Base-by-base conservation (phyloP, 805 yeast genomes). In the Candida adriatica region DNA sequence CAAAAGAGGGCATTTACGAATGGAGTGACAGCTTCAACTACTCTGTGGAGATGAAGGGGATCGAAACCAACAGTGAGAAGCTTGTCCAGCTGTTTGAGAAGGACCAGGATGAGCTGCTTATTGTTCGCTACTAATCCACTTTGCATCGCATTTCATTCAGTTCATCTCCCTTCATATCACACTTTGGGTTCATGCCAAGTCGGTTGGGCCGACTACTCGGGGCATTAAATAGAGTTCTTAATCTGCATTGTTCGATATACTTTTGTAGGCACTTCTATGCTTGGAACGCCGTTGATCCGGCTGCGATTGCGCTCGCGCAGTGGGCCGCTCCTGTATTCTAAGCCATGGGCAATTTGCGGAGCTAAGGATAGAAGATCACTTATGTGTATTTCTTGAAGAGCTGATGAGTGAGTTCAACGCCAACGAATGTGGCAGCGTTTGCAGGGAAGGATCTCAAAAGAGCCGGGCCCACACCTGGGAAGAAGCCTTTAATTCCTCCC, bases 391-490 rank as follows among this genome's bases (percentile, higher is more conserved):
- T 55, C 35, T 56, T 58, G 36, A 61, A 60, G 38, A 59, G 43
- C 14, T 56, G 51, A 37, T 59, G 66, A 6, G 95, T 84, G 36
- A 88, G 51, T 57, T 90, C 98, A 18, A 90, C 97, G 28, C 97
- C 98, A 21, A 86, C 71, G 63, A 90, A 90, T 3, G 97, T 88
- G 7, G 98, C 97, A n/a, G 98, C 98, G 59, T 92, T 90, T 15
- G 97, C 97, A 4, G 97, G 97, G 80, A 92, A 90, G 24, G 94
- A 79, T 58, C 98, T 73, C 16, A 86, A 74, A 51, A 90, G 64
- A 3, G 97, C 97, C 6, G 98, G 96, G 0, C 96, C 96, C 16
- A 90, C 68, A 35, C 98, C 98, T 3, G 97, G 97, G 84, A 88
- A 90, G 62, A 90, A 90, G 1, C 94, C 95, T 54, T 77, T 81